These are phyloP conservation scores for Cupressus sempervirens DNA, from an alignment of 75 land plant genomes.

Conservation along the genomic window DNA sequence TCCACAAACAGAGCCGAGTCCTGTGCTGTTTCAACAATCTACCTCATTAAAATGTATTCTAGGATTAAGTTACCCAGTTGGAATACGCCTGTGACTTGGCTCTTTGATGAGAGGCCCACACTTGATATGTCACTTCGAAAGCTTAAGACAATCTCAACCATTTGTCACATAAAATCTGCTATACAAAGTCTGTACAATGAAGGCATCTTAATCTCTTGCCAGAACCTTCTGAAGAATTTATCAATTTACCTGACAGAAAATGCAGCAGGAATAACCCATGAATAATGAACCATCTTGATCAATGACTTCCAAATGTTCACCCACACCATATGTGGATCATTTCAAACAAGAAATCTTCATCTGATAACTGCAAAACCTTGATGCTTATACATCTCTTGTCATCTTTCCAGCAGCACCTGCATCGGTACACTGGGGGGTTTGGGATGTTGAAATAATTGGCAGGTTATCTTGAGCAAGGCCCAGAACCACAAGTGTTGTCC, in stretches of 20 bases:
- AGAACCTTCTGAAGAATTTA: not conserved
- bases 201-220: not conserved
- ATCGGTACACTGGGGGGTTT: constrained; percentile 3
- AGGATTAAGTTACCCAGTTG: not conserved
- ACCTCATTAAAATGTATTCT: not conserved
- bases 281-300: not conserved
- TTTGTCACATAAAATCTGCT: not conserved
- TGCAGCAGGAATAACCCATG: not conserved
- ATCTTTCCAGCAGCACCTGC: not conserved
- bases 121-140: not conserved
- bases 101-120: not conserved
- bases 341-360: not conserved
- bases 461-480: constrained; percentile 55
- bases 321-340: not conserved
- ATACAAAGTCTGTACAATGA: not conserved
- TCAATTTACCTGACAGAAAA: constrained; percentile 1
- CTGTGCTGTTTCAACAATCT: not conserved
- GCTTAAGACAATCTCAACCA: not conserved
- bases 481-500: constrained; percentile 53
- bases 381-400: not conserved
- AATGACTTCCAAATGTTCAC: not conserved
- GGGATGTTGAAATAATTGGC: not conserved
- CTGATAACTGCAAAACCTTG: not conserved
- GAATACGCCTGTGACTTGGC: not conserved
- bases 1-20: not conserved